Base-by-base conservation (phyloP, 148 eudicot genomes). In the Chenopodium formosanum region DNA sequence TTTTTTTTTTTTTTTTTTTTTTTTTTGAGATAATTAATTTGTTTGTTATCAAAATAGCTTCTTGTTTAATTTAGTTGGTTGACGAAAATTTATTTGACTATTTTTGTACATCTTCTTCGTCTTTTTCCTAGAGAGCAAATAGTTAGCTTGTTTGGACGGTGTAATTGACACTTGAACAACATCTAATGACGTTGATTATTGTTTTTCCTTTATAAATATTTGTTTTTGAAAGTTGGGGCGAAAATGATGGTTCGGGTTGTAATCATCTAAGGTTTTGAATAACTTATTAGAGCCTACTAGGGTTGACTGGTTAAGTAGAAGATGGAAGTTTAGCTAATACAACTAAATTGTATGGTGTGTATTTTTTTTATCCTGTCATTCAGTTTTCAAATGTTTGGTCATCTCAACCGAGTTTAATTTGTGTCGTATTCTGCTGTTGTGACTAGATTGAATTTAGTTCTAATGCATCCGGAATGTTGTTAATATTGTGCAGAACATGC, bases 401-500 rank as follows among this genome's bases (percentile, higher is more conserved):
- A 4, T 14, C 7, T 56, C 7, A 17, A 4, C 22, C 19, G 6
- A 56, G 62, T 14, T 40, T 40, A 17, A 2, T 56, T 56, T 56
- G 62, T 19, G 22, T 56, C 7, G 4, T 13, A 56, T 56, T 56
- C 62, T 56, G 62, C 19, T 56, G 7, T 56, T 3, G 62, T 17
- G 5, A 56, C 20, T 56, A 17, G 4, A 56, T 14, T 56, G 5
- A 17, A 4, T 17, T 16, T 14, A 2, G 20, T 56, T 56, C 62
- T 56, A 17, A 56, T 56, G n/a, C 22, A 56, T 56, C 7, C 7
- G 4, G 62, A 56, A 56, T 56, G 6, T 12, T 56, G 62, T 56
- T 17, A 17, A 56, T 56, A 5, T 17, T 56, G 62, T 71, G 78
- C 74, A 93, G 97, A 80, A 70, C 50, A 78, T 85, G 88, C 87